phyloP scores from a whole-genome alignment of 768 basidiomycete genomes.

The Rhodosporidiobolus odoratus region DNA sequence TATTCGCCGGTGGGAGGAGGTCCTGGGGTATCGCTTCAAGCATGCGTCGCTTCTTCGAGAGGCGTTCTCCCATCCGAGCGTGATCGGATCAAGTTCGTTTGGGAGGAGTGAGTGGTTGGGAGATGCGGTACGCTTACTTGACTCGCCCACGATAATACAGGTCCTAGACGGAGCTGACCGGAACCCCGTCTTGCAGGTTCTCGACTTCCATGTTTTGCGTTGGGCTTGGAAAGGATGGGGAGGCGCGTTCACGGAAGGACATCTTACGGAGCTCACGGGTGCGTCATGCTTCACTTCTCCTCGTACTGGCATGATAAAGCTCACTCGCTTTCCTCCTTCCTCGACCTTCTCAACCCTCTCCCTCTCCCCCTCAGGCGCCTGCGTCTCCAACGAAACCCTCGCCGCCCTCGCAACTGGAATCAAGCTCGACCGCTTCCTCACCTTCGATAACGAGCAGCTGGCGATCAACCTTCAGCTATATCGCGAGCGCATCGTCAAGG shows the following conservation, averaged over 20 bases:
- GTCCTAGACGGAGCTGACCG: no score
- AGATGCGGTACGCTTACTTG: not conserved
- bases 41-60: slow-evolving; percentile 22
- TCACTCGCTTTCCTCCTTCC: not conserved
- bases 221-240: slow-evolving; percentile 11
- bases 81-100: slow-evolving; percentile 4
- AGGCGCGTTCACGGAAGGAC: not conserved
- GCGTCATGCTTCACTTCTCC: not conserved
- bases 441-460: not conserved
- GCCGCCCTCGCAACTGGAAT: slow-evolving; percentile 23
- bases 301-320: not conserved
- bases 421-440: slow-evolving; percentile 14
- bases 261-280: slow-evolving; percentile 12
- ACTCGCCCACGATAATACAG: not conserved
- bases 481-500: slow-evolving; percentile 49
- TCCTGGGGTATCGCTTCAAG: slow-evolving; percentile 29
- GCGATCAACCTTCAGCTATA: slow-evolving; percentile 1
- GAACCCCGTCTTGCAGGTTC: not conserved
- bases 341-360: not conserved
- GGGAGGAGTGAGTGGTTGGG: slow-evolving; percentile 15
- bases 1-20: slow-evolving; percentile 6
- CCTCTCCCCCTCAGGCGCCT: not conserved
- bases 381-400: slow-evolving; percentile 22
- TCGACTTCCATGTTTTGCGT: slow-evolving; percentile 16
- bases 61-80: slow-evolving; percentile 17